Percentiles rank a stretch among this genome's conserved stretches.
phyloP scores from a whole-genome alignment of 345 rosid species.

The Adansonia digitata region DNA sequence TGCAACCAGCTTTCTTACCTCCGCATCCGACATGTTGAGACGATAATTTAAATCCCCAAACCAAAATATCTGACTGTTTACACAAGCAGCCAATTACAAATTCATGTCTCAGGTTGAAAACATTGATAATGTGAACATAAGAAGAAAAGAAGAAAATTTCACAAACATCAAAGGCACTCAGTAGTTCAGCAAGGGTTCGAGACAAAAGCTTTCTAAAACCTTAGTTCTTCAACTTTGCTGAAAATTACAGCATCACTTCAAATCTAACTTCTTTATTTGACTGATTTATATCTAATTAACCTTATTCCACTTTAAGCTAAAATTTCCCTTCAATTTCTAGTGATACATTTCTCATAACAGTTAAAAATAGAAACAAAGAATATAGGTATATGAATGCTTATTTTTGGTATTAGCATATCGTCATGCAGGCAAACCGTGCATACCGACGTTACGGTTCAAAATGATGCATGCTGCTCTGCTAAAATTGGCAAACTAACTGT shows the following conservation, averaged over 20 bases:
- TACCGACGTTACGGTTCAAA: not conserved
- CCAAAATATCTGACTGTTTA: slow-evolving; percentile 87
- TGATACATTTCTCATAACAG: not conserved
- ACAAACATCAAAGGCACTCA: not conserved
- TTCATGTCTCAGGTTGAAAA: not conserved
- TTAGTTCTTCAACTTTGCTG: not conserved
- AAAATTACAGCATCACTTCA: not conserved
- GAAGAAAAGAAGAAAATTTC: not conserved
- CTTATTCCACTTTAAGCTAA: not conserved
- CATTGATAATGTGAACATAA: not conserved
- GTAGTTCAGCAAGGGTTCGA: not conserved
- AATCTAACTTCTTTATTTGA: not conserved
- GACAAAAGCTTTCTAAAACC: not conserved
- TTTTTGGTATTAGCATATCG: too few relatives aligned
- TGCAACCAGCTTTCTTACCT: slow-evolving; percentile 71
- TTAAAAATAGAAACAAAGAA: not conserved
- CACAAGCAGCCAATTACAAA: slow-evolving; percentile 15
- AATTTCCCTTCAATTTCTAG: not conserved
- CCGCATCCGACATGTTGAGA: slow-evolving; percentile 64
- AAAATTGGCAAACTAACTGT: not conserved
- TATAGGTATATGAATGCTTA: too few relatives aligned
- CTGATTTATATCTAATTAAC: not conserved
- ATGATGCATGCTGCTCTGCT: not conserved
- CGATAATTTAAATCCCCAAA: slow-evolving; percentile 98
- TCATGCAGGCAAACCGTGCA: too few relatives aligned